Evolutionary conservation across 2,329 filamentous ascomycete species (phyloP), one percentile per base, ranked within the genome.

Genomic region (Tolypocladium album): DNA sequence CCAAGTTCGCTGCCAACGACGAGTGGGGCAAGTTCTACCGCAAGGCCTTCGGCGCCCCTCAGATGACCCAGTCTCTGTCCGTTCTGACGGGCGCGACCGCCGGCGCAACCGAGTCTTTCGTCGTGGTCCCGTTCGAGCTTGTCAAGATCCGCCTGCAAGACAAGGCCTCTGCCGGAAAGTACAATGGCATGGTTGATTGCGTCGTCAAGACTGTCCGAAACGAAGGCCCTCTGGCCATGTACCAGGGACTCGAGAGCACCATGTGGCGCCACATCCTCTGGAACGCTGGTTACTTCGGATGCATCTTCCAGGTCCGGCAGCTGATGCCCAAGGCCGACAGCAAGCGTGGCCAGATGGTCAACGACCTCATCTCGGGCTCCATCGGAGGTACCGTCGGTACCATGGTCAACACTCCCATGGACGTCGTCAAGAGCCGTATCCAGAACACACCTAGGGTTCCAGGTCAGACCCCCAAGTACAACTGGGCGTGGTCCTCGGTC

Each of bases 131-230:
- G 57, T 99, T 99, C 75, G 94, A 97, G 81, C 85, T 97, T 61
- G 88, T 99, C 82, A 99, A 99, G 85, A 99, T 99, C 72, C 88
- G 94, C 66, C 83, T 99, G 55, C 94, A 99, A 76, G 94, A 99
- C 79, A 92, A 90, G 78, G 91, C 93, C 20, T 94, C 92, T 57
- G 91, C 93, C 50, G 86, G 89, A 72, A 96, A 90, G 75, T 94
- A 94, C 79, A 88, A 79, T 65, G 89, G 90, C 74, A 88, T 90
- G 82, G 67, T 92, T 42, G 90, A 95, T 76, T 88, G 88, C 63
- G 84, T 94, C 36, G 74, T 79, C 67, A 92, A 94, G 85, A 96
- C 91, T 47, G 81, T 97, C 67, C 85, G 85, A 72, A 81, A 87
- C 62, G 93, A 97, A 76, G 93, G 94, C 9, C 78, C 88, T 20